Base-by-base conservation (phyloP, 306 rosid genomes). In the Ormosia semicastrata region DNA sequence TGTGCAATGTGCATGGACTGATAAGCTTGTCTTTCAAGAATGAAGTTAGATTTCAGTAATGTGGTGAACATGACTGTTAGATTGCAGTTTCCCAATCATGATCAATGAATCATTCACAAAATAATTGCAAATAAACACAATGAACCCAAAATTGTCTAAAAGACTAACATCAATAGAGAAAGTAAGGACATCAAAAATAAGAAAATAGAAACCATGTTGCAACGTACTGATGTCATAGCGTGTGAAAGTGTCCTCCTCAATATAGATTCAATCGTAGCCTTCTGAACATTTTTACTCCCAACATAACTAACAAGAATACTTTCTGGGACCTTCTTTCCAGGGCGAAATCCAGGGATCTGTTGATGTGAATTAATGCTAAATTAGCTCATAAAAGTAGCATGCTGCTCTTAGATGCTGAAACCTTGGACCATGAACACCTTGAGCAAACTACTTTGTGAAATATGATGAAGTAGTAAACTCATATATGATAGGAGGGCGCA, bases 291-390 rank as follows among this genome's bases (percentile, higher is more conserved):
- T 75, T 85, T 73, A 78, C 83, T 90, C 78, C 99, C 99, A 41
- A 95, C 88, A 80, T 83, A 87, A 83, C 76, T 66, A 58, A 90
- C 47, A 71, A 95, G 92, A 83, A 95, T 82, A 63, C 80, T 83
- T 73, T 95, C 99, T 0, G 99, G 99, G 80, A 93, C 90, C 32
- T 72, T 78, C 87, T 88, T 90, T 73, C 97, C 97, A 0, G 94
- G 94, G 41, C 93, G 94, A 84, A 95, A 93, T 82, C 99, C 98
- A 14, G 99, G 98, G 47, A 93, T 67, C 98, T 93, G 88, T n/a
- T 33, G 32, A 74, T 30, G 75, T 59, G 40, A 73, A 76, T 54
- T 11, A 77, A 64, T 3, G 33, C 4, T 79, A 50, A 57, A 66
- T 77, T 78, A 84, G 50, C 70, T 76, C 37, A 74, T 40, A 62